Evolutionary conservation across 1,139 yeast genomes (phyloP).

Genomic region (Neolecta irregularis): DNA sequence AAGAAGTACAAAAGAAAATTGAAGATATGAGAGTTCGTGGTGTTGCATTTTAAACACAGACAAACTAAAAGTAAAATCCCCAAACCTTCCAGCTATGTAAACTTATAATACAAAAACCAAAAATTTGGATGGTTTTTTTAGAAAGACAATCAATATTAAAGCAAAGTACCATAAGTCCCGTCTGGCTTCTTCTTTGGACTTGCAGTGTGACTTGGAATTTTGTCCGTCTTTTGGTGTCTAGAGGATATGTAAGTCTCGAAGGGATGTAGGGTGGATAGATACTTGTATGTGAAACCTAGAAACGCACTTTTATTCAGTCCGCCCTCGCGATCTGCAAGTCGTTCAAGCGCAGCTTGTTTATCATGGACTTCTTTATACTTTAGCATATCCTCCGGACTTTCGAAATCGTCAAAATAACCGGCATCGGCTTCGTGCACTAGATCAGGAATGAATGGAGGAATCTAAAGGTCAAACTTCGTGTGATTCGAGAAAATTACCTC

Average conservation of each 20-base stretch:
- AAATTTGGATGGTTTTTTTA: neutral
- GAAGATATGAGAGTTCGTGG: constrained; percentile 17
- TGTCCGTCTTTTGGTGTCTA: too few species aligned
- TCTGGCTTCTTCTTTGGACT: too few species aligned
- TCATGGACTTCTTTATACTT: constrained; percentile 94
- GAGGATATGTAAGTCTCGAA: too few species aligned
- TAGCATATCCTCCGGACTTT: constrained; percentile 92
- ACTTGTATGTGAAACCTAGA: constrained; percentile 93
- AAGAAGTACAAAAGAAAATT: constrained; percentile 47
- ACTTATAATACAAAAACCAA: neutral
- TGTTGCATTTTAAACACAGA: constrained; percentile 9
- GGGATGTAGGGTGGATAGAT: too few species aligned
- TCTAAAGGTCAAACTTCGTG: constrained; percentile 9
- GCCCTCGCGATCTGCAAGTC: constrained; percentile 48
- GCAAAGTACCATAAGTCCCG: too few species aligned
- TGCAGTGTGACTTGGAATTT: too few species aligned
- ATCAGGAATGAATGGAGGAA: constrained; percentile 95
- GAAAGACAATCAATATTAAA: neutral
- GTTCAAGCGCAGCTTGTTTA: constrained; percentile 72
- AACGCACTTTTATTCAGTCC: constrained; percentile 48
- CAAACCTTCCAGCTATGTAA: constrained; percentile 4
- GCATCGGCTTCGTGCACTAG: constrained; percentile 95
- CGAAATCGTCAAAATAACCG: constrained; percentile 95
- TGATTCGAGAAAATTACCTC: constrained; percentile 20
- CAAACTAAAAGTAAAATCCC: neutral